Conservation (phyloP, 129 eudicot genomes). For the Saussurea involucrata region DNA sequence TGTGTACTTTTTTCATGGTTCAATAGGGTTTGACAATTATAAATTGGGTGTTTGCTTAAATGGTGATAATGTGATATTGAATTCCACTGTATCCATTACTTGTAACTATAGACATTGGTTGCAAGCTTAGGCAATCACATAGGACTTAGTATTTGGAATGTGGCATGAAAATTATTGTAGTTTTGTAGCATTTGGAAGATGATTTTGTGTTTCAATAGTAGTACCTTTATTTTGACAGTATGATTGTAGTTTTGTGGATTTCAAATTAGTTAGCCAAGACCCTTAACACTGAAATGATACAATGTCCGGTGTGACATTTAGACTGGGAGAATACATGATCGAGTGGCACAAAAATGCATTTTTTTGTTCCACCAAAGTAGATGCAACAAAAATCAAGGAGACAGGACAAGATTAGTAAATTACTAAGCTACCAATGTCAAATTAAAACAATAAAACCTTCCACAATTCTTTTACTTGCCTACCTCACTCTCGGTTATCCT, state of each 20-base stretch:
- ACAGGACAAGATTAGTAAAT: background rate
- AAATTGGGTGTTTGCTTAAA: background rate
- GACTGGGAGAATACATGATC: background rate
- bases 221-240: background rate
- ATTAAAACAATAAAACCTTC: background rate
- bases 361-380: too few species aligned
- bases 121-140: background rate
- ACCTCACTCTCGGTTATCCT: background rate
- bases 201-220: background rate
- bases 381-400: background rate
- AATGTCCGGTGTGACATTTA: background rate
- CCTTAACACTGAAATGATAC: too few species aligned
- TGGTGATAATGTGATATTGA: background rate
- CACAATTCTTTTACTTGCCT: background rate
- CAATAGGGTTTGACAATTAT: background rate
- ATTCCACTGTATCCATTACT: background rate
- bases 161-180: background rate
- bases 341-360: background rate
- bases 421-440: background rate
- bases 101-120: background rate
- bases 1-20: background rate
- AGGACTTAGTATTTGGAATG: background rate
- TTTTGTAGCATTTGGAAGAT: background rate
- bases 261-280: background rate
- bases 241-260: background rate